These are phyloP conservation scores for Peronospora destructor DNA, from an alignment of 352 stramenopile species.

Conservation along the genomic window DNA sequence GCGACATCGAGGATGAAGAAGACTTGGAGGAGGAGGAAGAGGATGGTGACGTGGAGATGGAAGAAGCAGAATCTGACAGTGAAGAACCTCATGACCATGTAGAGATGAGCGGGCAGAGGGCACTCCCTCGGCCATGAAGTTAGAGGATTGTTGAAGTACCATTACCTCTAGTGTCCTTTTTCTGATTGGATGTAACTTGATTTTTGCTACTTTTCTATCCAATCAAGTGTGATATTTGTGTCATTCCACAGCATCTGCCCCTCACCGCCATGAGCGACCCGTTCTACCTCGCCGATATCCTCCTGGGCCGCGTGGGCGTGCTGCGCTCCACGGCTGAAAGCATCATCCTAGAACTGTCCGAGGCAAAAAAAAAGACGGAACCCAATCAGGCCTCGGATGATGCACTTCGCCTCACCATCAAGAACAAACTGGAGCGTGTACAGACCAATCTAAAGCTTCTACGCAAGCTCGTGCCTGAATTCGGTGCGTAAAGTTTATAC, in stretches of 20 bases:
- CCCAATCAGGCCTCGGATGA: slow-evolving; percentile 43
- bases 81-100: slow-evolving; percentile 10
- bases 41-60: slow-evolving; percentile 14
- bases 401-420: slow-evolving; percentile 66
- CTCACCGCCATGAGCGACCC: slow-evolving; percentile 66
- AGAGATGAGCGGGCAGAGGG: no score
- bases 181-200: slow-evolving; percentile 21
- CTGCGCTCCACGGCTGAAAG: slow-evolving; percentile 79
- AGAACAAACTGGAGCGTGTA: slow-evolving; percentile 80
- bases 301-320: slow-evolving; percentile 74
- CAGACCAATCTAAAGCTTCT: slow-evolving; percentile 84
- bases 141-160: slow-evolving; percentile 35
- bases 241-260: background rate
- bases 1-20: slow-evolving; percentile 22
- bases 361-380: slow-evolving; percentile 63
- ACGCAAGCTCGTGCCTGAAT: slow-evolving; percentile 76
- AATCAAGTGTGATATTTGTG: slow-evolving; percentile 13
- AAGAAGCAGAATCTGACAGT: slow-evolving; percentile 8
- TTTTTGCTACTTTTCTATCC: slow-evolving; percentile 22
- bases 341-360: slow-evolving; percentile 78
- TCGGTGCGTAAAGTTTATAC: slow-evolving; percentile 35
- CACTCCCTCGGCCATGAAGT: slow-evolving; percentile 11
- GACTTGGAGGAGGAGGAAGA: slow-evolving; percentile 34
- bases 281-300: slow-evolving; percentile 83
- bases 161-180: slow-evolving; percentile 6